Evolutionary conservation across 371 early-diverging fungal species (phyloP), one percentile per base, ranked within the genome.

Genomic region (Chytridium lagenaria): DNA sequence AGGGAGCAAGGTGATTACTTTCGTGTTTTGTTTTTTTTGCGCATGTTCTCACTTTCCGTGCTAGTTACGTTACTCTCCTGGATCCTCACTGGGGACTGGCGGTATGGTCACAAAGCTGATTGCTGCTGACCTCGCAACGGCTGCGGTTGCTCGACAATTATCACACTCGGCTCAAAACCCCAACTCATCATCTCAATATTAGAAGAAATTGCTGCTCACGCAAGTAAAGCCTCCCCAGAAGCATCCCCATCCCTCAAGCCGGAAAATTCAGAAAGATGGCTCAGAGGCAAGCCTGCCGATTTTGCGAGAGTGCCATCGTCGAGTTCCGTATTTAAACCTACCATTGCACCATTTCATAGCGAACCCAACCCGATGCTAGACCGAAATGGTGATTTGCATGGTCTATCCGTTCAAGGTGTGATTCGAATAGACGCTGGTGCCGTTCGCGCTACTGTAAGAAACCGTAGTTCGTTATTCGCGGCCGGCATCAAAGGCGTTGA

Each of bases 51-150:
- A n/a, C n/a, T n/a, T n/a, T n/a, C n/a, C n/a, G n/a, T n/a, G n/a
- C 7, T 72, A 83, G 92, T 96, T 26, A 92, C 15, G 93, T 95
- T 30, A 86, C 1, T 82, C 93, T 12, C 90, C 92, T 1, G 97
- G 98, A 34, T 92, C 93, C 16, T 84, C 93, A 2, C 87, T 96
- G 1, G 97, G 97, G 51, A 98, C 98, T 0, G 97, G 98, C 72
- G 98, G 98, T 64, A 98, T 98, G 98, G 89, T 93, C 7, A 98
- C 98, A 38, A 98, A 98, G 84, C 88, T 98, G 26, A 92, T 96
- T 66, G 98, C 98, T 0, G 98, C 98, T 28, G 96, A 98, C 71
- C 86, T 96, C 59, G 96, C 97, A 19, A 94, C 94, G 0, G 93
- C 95, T 0, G 95, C 94, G 96, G 97, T 30, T 93, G 93, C 28